Base-by-base conservation (phyloP, 2,329 filamentous ascomycete genomes). In the Lachnum nothofagi region DNA sequence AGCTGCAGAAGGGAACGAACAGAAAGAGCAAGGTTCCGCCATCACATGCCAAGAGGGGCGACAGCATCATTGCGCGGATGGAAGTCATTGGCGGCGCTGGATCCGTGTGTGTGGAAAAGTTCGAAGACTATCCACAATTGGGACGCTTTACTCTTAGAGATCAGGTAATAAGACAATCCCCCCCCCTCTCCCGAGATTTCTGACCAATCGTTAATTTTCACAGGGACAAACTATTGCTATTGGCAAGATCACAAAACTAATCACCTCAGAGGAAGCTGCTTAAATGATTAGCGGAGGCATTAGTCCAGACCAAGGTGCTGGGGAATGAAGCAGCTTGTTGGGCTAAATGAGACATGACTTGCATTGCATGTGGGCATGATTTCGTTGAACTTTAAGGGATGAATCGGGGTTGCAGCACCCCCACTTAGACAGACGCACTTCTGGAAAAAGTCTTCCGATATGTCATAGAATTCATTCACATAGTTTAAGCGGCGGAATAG, bases 221-320 rank as follows among this genome's bases (percentile, higher is more conserved):
- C 65, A 97, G 84, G 93, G 93, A 63, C 91, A 97, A 86, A 98
- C 93, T 0, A 96, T 98, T 74, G 93, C 93, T 48, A 98, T 98
- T 73, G 93, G 93, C 65, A 98, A 98, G 80, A 94, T 98, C 68
- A 96, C 89, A 52, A 96, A 91, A 78, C 79, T 98, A 53, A 81
- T 87, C 60, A 73, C 76, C 4, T 53, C 59, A 12, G 60, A 59
- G 29, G 46, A 41, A 7, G 44, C 29, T 29, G 58, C 52, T 51
- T 60, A 57, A 57, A 46, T 39, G 35, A 45, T 25, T 7, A 16
- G 23, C 22, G 16, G 5, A 10, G 17, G 44, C 17, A 23, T 29
- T 40, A 9, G 3, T 10, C 25, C 20, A 34, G 17, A 23, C 9
- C 12, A 48, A 29, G 35, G 16, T 16, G n/a, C 20, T 22, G 25